Base-by-base conservation (phyloP, 768 basidiomycete genomes). In the Pulveroboletus sp. region DNA sequence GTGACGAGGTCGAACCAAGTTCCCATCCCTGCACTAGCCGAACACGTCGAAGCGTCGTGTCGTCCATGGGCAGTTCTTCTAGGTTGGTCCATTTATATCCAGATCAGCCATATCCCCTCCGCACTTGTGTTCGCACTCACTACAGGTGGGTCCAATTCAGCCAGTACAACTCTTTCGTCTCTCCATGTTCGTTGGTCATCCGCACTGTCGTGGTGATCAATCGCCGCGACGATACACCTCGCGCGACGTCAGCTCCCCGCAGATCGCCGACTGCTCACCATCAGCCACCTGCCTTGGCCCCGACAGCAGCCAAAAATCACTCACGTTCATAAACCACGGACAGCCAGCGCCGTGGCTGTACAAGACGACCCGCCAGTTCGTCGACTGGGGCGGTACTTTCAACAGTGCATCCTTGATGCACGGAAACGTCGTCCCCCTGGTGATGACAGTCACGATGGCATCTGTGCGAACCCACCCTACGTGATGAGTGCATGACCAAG, bases 221-320 rank as follows among this genome's bases (percentile, higher is more conserved):
- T 21, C 21, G 21, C 21, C 21, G 21, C 21, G 21, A 21, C 21
- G 21, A 21, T 21, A 21, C 21, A 76, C 0, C 79, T 77, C n/a
- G 14, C 70, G 57, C 5, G 69, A 71, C 0, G 76, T 76, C 47
- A 78, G 58, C 44, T 73, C 72, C 0, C 74, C 70, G 59, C 47
- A 78, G 58, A 43, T 73, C 72, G 0, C 74, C 70, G 59, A 64
- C 62, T 60, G 36, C 18, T 24, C 33, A 8, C 7, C 33, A 18
- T 43, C 4, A 27, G 26, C 7, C 18, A 26, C 11, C 14, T 28
- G 8, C n/a, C 8, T 8, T 8, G 7, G 5, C 40, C 11, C 27
- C n/a, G 6, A 8, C 13, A 31, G 24, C 46, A 30, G 30, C 21
- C 21, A 21, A 21, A 2, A 21, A 4, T 21, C 21, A 21, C 21